Evolutionary conservation across 2,329 filamentous ascomycete genomes (phyloP).

Genomic region (Pyricularia grisea): DNA sequence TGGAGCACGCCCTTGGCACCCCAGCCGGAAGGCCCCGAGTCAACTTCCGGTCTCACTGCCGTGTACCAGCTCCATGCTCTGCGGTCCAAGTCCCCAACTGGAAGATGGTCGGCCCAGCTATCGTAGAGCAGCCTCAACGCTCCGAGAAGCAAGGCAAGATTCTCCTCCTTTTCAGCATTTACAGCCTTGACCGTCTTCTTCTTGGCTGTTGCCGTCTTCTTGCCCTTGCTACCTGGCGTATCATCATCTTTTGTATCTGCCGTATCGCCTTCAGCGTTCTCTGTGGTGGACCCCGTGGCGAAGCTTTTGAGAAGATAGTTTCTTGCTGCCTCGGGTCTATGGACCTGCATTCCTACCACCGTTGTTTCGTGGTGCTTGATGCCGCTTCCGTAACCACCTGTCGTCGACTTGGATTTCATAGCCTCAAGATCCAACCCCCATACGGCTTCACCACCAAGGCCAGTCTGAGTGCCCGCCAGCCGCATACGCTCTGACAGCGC

Average conservation of each 20-base stretch:
- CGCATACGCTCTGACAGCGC: slow-evolving; percentile 42
- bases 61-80: slow-evolving; percentile 79
- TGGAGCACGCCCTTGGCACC: slow-evolving; percentile 67
- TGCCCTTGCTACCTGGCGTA: slow-evolving; percentile 6
- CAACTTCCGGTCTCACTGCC: slow-evolving; percentile 65
- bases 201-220: slow-evolving; percentile 14
- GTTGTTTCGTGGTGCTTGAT: slow-evolving; percentile 18
- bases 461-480: slow-evolving; percentile 28
- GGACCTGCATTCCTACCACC: slow-evolving; percentile 55
- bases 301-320: slow-evolving; percentile 53
- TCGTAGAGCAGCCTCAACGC: slow-evolving; percentile 62
- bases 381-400: slow-evolving; percentile 15
- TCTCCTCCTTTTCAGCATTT: slow-evolving; percentile 56
- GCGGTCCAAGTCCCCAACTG: slow-evolving; percentile 58
- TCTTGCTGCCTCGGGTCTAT: slow-evolving; percentile 61
- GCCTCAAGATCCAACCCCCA: slow-evolving; percentile 52
- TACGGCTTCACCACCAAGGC: slow-evolving; percentile 40
- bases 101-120: slow-evolving; percentile 63
- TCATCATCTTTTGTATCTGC: slow-evolving; percentile 4
- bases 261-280: not conserved
- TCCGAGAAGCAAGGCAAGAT: slow-evolving; percentile 59
- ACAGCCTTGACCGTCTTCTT: slow-evolving; percentile 44
- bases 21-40: slow-evolving; percentile 68
- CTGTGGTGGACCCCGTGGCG: slow-evolving; percentile 29
- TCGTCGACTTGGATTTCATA: slow-evolving; percentile 27